phyloP scores from a whole-genome alignment of 176 grass and related monocot species.

The Canna indica region DNA sequence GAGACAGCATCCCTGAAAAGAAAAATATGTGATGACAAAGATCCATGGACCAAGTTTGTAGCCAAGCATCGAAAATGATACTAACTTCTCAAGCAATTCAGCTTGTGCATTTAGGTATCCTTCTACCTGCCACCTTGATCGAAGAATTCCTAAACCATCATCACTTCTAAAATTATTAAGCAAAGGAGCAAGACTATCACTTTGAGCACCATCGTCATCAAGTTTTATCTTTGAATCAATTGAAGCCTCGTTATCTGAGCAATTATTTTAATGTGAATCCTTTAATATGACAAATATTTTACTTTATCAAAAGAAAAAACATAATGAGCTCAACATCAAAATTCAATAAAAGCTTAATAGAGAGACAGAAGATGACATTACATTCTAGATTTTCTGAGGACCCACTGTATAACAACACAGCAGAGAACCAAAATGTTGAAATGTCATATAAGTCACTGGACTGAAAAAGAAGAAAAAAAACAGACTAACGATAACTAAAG shows the following conservation, averaged over 20 bases:
- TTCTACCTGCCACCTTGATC: constrained; percentile 94
- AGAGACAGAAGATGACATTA: not conserved
- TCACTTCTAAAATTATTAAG: constrained; percentile 58
- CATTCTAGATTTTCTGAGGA: not conserved
- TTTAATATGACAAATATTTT: not conserved
- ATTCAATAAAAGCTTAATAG: not conserved
- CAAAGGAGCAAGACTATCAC: constrained; percentile 26
- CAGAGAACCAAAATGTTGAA: too few relatives aligned
- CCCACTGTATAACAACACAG: not conserved
- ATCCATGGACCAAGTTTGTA: constrained; percentile 10
- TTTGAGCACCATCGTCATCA: constrained; percentile 6
- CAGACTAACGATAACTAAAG: too few relatives aligned
- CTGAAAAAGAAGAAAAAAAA: too few relatives aligned
- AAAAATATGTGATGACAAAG: constrained; percentile 13
- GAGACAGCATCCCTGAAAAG: constrained; percentile 55
- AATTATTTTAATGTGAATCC: not conserved
- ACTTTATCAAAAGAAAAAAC: not conserved
- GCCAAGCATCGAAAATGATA: constrained; percentile 21
- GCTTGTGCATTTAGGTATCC: constrained; percentile 91
- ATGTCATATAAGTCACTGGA: too few relatives aligned
- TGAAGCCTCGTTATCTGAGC: not conserved
- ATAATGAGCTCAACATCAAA: not conserved
- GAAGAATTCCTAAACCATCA: constrained; percentile 45
- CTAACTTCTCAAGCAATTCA: constrained; percentile 83
- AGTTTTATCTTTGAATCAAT: constrained; percentile 4